Conservation (phyloP, 2,329 filamentous ascomycete genomes). For the Hawksworthiomyces lignivorus region DNA sequence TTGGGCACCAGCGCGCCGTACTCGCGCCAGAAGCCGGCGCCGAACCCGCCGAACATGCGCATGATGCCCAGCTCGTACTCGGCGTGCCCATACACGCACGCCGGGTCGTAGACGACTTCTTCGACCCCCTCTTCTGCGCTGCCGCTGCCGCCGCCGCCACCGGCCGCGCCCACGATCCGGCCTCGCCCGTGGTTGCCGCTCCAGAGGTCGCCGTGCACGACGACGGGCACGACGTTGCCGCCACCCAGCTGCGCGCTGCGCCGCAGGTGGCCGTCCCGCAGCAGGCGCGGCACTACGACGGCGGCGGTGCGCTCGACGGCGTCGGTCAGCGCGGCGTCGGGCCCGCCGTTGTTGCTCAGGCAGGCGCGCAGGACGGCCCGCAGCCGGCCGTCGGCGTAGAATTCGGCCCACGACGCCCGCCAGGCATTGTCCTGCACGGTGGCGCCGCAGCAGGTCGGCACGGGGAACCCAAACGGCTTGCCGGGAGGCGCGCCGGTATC, state of each 20-base stretch:
- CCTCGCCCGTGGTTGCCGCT: slow-evolving; percentile 71
- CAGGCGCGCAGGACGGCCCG: slow-evolving; percentile 53
- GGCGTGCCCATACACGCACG: slow-evolving; percentile 72
- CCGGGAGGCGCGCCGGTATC: slow-evolving; percentile 49
- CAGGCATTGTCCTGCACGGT: slow-evolving; percentile 75
- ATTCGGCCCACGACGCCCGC: slow-evolving; percentile 69
- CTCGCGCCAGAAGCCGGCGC: slow-evolving; percentile 61
- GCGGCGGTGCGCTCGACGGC: slow-evolving; percentile 58
- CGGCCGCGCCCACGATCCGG: slow-evolving; percentile 39
- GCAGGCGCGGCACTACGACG: slow-evolving; percentile 65
- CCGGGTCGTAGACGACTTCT: slow-evolving; percentile 77
- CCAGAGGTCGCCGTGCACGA: slow-evolving; percentile 92
- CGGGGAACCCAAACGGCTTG: slow-evolving; percentile 75
- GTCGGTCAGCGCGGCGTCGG: slow-evolving; percentile 51
- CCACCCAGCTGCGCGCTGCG: slow-evolving; percentile 28
- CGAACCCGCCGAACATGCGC: slow-evolving; percentile 93
- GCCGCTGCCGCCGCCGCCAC: background rate
- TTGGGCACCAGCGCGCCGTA: slow-evolving; percentile 71
- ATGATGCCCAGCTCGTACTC: slow-evolving; percentile 94
- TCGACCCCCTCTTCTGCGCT: slow-evolving; percentile 41
- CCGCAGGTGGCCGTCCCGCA: slow-evolving; percentile 57
- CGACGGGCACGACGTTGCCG: slow-evolving; percentile 57
- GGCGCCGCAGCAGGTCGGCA: slow-evolving; percentile 77
- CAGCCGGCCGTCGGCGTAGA: slow-evolving; percentile 73
- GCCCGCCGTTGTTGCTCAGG: slow-evolving; percentile 51